These are phyloP conservation scores for Aspergillus ibericus DNA, from an alignment of 2,329 filamentous ascomycete genomes.

Conservation along the genomic window DNA sequence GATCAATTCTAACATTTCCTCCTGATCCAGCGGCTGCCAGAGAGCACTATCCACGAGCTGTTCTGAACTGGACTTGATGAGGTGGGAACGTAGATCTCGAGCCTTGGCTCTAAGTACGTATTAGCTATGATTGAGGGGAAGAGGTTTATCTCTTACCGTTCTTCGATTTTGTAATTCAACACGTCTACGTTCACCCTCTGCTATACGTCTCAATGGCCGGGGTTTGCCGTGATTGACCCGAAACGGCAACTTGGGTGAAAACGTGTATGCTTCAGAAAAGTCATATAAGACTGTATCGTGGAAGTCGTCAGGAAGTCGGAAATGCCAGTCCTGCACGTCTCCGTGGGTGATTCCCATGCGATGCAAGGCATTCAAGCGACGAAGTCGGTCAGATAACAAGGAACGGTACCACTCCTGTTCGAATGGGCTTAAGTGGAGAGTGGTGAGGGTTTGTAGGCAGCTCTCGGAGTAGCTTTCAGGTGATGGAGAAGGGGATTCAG, in stretches of 20 bases:
- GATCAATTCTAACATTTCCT: constrained; percentile 10
- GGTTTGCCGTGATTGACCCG: constrained; percentile 7
- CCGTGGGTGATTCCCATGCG: constrained; percentile 11
- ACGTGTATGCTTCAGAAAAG: constrained; percentile 13
- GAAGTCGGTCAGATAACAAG: constrained; percentile 9
- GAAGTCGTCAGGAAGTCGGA: constrained; percentile 12
- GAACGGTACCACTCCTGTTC: constrained; percentile 13
- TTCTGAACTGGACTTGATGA: constrained; percentile 4
- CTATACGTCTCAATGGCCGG: constrained; percentile 10
- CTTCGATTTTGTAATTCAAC: constrained; percentile 8
- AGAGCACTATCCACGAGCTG: constrained; percentile 12
- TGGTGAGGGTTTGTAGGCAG: neutral
- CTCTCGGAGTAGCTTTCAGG: neutral
- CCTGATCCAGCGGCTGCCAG: constrained; percentile 10
- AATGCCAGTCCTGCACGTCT: constrained; percentile 13
- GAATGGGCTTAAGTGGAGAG: constrained; percentile 3
- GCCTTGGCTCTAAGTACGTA: neutral
- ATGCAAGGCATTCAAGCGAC: constrained; percentile 9
- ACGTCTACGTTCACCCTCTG: constrained; percentile 8
- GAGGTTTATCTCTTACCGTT: constrained; percentile 6
- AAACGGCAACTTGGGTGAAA: constrained; percentile 7
- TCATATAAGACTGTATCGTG: constrained; percentile 16
- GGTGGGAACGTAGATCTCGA: constrained; percentile 12
- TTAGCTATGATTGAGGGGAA: constrained; percentile 3
- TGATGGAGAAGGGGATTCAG: neutral